Evolutionary conservation across 805 yeast genomes (phyloP).

Genomic region (Pichia scutulata): DNA sequence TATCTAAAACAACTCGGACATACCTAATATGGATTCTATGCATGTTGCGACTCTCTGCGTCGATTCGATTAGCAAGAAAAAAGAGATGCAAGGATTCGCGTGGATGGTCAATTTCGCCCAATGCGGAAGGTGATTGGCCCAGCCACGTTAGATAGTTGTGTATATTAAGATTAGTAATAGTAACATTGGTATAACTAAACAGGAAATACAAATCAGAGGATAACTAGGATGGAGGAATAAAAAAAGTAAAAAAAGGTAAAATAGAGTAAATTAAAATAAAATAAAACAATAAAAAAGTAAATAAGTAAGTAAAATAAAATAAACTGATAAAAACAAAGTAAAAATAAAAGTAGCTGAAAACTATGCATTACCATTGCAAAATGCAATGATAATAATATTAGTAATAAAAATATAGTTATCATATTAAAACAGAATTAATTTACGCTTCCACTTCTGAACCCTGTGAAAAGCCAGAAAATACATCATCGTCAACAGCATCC

Average conservation of each 20-base stretch:
- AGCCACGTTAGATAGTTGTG: neutral
- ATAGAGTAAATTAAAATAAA: too few species aligned
- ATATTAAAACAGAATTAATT: neutral
- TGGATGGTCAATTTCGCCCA: neutral
- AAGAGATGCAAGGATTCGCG: too few species aligned
- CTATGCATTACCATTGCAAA: neutral
- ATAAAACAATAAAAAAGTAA: too few species aligned
- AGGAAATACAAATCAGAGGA: too few species aligned
- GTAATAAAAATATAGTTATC: neutral
- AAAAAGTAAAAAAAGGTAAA: too few species aligned
- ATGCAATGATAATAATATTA: neutral
- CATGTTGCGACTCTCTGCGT: neutral
- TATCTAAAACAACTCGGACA: neutral
- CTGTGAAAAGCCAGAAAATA: slow-evolving; percentile 40
- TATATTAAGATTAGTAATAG: too few species aligned
- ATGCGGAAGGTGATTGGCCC: neutral
- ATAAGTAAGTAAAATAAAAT: too few species aligned
- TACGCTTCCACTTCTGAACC: slow-evolving; percentile 26
- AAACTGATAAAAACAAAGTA: neutral
- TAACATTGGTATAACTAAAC: too few species aligned
- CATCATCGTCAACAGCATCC: slow-evolving; percentile 15
- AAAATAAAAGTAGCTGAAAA: too few species aligned
- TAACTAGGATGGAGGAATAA: too few species aligned
- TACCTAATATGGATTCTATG: neutral
- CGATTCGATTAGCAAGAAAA: neutral